phyloP scores from a whole-genome alignment of 768 basidiomycete species.

The Naganishia kalamii region DNA sequence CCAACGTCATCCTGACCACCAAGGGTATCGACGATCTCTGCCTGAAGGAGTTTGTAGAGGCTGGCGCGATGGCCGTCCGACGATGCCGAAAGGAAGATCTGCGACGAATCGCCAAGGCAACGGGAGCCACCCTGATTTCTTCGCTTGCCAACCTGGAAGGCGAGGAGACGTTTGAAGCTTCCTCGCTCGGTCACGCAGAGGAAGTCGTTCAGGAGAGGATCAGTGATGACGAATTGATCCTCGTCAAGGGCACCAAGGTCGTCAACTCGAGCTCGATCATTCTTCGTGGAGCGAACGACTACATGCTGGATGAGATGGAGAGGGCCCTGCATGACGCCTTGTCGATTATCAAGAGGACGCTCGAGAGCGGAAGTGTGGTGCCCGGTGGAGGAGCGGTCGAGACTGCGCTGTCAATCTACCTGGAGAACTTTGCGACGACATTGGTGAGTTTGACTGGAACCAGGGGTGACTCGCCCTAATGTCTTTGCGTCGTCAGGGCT shows the following conservation, averaged over 20 bases:
- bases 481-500: constrained; percentile 59
- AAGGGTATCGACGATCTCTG: constrained; percentile 98
- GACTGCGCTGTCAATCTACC: constrained; percentile 89
- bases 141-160: constrained; percentile 94
- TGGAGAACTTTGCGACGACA: constrained; percentile 98
- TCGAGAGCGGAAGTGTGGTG: constrained; percentile 91
- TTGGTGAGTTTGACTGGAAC: constrained; percentile 56
- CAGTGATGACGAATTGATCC: constrained; percentile 94
- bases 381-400: constrained; percentile 98
- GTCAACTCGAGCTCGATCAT: constrained; percentile 89
- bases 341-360: constrained; percentile 89
- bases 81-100: constrained; percentile 97
- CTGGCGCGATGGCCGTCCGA: constrained; percentile 96
- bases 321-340: constrained; percentile 87
- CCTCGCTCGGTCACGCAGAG: constrained; percentile 82
- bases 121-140: constrained; percentile 85
- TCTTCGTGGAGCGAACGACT: constrained; percentile 94
- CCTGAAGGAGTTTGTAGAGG: constrained; percentile 97
- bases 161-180: constrained; percentile 92
- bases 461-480: neutral
- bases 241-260: constrained; percentile 95
- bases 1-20: constrained; percentile 93
- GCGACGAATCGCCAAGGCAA: constrained; percentile 91
- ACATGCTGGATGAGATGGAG: constrained; percentile 99
- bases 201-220: constrained; percentile 96